Evolutionary conservation across 2,329 filamentous ascomycete genomes (phyloP).

Genomic region (Lizonia empirigonia): DNA sequence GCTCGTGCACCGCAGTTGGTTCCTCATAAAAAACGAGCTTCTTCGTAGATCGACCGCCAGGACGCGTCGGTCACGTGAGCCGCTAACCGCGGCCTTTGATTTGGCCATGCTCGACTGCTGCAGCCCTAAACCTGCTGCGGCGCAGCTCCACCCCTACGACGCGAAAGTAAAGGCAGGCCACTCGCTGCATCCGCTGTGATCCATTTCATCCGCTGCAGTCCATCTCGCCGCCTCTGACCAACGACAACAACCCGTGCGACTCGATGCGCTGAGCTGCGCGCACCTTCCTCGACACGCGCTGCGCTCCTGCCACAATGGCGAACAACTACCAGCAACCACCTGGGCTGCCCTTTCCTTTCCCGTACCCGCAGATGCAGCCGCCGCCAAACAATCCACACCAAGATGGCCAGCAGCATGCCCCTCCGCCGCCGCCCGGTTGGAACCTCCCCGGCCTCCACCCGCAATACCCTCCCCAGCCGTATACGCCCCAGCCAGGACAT

Average conservation of each 20-base stretch:
- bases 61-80: slow-evolving; percentile 14
- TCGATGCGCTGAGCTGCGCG: slow-evolving; percentile 24
- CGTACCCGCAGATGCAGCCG: slow-evolving; percentile 19
- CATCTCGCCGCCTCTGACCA: neutral
- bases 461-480: slow-evolving; percentile 14
- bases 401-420: slow-evolving; percentile 10
- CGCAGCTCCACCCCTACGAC: neutral
- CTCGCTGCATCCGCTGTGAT: neutral
- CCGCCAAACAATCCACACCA: slow-evolving; percentile 1
- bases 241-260: neutral
- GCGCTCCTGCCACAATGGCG: slow-evolving; percentile 31
- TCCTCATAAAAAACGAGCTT: too few species aligned
- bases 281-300: slow-evolving; percentile 16
- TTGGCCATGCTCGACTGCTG: slow-evolving; percentile 1
- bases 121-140: neutral
- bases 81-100: slow-evolving; percentile 6
- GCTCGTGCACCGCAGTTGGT: too few species aligned
- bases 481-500: slow-evolving; percentile 10
- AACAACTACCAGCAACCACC: slow-evolving; percentile 36
- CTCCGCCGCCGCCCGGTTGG: slow-evolving; percentile 16
- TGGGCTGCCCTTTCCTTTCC: slow-evolving; percentile 30
- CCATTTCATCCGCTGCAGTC: neutral
- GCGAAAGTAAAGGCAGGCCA: slow-evolving; percentile 4
- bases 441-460: slow-evolving; percentile 8
- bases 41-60: slow-evolving; percentile 2